Percentiles rank a stretch among this genome's conserved stretches.
Conservation (phyloP, 2,329 filamentous ascomycete genomes). For the Cordyceps cicadae region DNA sequence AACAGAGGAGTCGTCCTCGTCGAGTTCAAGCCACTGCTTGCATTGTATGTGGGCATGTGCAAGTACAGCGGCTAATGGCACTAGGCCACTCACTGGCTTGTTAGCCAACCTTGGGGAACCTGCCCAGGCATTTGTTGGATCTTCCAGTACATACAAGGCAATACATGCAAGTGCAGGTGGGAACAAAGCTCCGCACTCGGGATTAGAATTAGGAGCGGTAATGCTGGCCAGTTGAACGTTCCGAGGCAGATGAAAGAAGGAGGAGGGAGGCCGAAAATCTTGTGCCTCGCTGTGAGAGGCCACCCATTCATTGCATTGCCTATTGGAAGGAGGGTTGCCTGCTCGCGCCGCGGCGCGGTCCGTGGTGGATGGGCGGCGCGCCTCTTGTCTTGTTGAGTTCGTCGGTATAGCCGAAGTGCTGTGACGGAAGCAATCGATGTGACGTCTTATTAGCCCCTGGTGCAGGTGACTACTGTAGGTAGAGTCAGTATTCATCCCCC, state of each 20-base stretch:
- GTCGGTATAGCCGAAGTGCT: neutral
- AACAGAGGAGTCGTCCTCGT: neutral
- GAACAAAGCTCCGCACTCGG: neutral
- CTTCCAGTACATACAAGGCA: too few relatives aligned
- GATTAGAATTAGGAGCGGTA: neutral
- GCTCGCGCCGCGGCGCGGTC: neutral
- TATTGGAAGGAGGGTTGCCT: neutral
- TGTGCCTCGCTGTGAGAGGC: too few relatives aligned
- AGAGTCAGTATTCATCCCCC: too few relatives aligned
- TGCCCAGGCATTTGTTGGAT: neutral
- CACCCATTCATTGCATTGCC: too few relatives aligned
- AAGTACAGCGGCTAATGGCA: neutral
- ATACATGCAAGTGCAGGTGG: neutral
- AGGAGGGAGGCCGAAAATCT: neutral
- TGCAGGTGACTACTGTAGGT: too few relatives aligned
- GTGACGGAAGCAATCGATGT: neutral
- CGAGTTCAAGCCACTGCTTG: too few relatives aligned
- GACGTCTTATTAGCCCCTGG: too few relatives aligned
- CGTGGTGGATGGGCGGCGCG: neutral
- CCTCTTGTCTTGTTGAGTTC: neutral
- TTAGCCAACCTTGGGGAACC: neutral
- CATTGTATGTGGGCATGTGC: too few relatives aligned
- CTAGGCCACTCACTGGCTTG: conserved; percentile 1
- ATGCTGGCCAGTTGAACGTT: neutral
- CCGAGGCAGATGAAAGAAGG: neutral